Evolutionary conservation across 192 early-diverging fungal species (phyloP).

Genomic region (Backusella psychrophila): DNA sequence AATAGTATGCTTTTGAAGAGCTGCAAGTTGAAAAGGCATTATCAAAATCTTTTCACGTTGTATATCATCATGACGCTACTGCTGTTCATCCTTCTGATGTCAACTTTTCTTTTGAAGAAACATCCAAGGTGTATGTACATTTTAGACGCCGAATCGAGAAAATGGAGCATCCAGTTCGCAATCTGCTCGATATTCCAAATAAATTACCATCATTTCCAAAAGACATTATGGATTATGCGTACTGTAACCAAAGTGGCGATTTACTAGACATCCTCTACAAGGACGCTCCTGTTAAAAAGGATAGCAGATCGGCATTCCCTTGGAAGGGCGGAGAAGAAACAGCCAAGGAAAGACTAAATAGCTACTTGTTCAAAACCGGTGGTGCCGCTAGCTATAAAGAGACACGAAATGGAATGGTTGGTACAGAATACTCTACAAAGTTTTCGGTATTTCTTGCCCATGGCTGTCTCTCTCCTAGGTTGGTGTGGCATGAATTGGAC

Average conservation of each 20-base stretch:
- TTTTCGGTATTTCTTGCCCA: constrained; percentile 26
- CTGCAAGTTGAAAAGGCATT: neutral
- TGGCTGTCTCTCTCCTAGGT: constrained; percentile 26
- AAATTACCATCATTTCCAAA: constrained; percentile 1
- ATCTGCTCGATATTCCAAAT: constrained; percentile 1
- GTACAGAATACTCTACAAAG: constrained; percentile 42
- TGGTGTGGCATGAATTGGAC: constrained; percentile 12
- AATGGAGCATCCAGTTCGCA: constrained; percentile 11
- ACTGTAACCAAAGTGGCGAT: neutral
- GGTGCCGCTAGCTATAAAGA: constrained; percentile 30
- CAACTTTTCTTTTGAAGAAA: constrained; percentile 14
- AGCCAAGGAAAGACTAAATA: constrained; percentile 24
- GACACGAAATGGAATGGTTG: constrained; percentile 42
- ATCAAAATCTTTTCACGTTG: neutral
- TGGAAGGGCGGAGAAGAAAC: constrained; percentile 31
- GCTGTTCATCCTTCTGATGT: constrained; percentile 15
- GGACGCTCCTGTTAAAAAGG: neutral
- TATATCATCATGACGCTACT: constrained; percentile 3
- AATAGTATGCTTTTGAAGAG: constrained; percentile 21
- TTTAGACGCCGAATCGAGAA: constrained; percentile 36
- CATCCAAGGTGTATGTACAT: constrained; percentile 32
- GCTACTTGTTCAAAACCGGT: constrained; percentile 31
- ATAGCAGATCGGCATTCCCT: constrained; percentile 31
- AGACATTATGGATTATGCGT: neutral
- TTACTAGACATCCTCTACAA: neutral